phyloP scores from a whole-genome alignment of 2,329 filamentous ascomycete species.

The Cercospora nicotianae region DNA sequence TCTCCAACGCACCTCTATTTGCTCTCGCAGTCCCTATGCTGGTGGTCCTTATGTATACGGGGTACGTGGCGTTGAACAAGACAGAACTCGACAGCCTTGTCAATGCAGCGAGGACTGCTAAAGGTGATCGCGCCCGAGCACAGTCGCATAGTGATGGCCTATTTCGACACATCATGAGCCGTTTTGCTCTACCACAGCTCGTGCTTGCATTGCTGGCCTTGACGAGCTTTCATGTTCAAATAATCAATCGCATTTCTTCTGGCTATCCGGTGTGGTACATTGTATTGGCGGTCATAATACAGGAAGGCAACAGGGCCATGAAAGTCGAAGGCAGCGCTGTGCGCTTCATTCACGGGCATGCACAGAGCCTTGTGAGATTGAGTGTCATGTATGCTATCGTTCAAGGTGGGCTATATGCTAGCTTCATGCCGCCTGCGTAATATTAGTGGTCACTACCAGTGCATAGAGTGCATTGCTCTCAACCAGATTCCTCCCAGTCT shows the following conservation, averaged over 20 bases:
- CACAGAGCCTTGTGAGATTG: conserved; percentile 56
- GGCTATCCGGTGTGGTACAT: conserved; percentile 89
- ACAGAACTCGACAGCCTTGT: conserved; percentile 2
- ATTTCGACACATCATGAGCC: conserved; percentile 41
- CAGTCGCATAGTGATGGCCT: conserved; percentile 10
- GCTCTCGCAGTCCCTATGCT: conserved; percentile 78
- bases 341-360: conserved; percentile 18
- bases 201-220: conserved; percentile 70
- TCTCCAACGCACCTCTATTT: conserved; percentile 84
- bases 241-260: conserved; percentile 84
- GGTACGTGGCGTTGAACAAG: conserved; percentile 32
- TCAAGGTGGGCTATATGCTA: conserved; percentile 81
- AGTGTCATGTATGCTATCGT: conserved; percentile 81
- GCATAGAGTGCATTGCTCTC: neutral
- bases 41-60: conserved; percentile 64
- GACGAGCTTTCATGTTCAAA: conserved; percentile 87
- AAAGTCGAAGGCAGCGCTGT: neutral
- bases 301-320: neutral
- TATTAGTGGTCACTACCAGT: neutral
- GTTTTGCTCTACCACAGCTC: conserved; percentile 71
- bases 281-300: conserved; percentile 61
- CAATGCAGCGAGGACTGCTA: neutral
- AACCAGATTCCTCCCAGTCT: neutral
- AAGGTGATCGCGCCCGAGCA: neutral
- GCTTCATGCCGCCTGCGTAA: conserved; percentile 81